Evolutionary conservation across 1,139 yeast genomes (phyloP).

Genomic region (Geotrichum aggregatum): DNA sequence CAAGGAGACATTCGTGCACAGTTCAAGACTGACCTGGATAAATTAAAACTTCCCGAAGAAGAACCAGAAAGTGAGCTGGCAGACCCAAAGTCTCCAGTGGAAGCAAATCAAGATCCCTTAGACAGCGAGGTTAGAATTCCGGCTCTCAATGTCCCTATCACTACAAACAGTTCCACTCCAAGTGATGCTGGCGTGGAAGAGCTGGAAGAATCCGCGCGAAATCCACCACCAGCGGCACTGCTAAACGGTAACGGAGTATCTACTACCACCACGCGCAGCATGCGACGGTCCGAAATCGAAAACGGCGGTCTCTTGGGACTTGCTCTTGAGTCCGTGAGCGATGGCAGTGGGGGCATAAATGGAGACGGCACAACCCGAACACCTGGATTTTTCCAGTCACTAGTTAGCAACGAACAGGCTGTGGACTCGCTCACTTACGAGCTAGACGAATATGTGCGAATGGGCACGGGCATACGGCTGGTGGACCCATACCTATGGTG

Average conservation of each 20-base stretch:
- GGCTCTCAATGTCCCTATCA: background rate
- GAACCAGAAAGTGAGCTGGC: background rate
- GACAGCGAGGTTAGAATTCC: background rate
- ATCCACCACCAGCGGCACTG: background rate
- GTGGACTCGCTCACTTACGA: slow-evolving; percentile 18
- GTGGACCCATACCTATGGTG: slow-evolving; percentile 23
- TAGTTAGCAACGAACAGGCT: slow-evolving; percentile 19
- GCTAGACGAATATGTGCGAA: slow-evolving; percentile 19
- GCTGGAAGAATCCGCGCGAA: background rate
- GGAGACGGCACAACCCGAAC: slow-evolving; percentile 5
- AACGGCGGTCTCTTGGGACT: background rate
- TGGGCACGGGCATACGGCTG: slow-evolving; percentile 18
- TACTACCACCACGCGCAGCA: slow-evolving; percentile 8
- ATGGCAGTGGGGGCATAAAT: background rate
- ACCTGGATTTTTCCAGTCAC: slow-evolving; percentile 22
- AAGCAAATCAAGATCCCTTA: background rate
- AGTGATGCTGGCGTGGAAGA: background rate
- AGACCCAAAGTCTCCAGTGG: background rate
- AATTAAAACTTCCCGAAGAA: background rate
- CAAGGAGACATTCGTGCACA: slow-evolving; percentile 17
- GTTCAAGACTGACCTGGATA: slow-evolving; percentile 13
- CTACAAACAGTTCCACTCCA: background rate
- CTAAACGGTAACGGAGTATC: background rate
- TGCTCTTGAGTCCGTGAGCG: background rate
- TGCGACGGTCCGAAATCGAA: slow-evolving; percentile 9